Percentiles rank a stretch among this genome's conserved stretches.
phyloP scores from a whole-genome alignment of 306 rosid genomes.

The Coriaria nepalensis region DNA sequence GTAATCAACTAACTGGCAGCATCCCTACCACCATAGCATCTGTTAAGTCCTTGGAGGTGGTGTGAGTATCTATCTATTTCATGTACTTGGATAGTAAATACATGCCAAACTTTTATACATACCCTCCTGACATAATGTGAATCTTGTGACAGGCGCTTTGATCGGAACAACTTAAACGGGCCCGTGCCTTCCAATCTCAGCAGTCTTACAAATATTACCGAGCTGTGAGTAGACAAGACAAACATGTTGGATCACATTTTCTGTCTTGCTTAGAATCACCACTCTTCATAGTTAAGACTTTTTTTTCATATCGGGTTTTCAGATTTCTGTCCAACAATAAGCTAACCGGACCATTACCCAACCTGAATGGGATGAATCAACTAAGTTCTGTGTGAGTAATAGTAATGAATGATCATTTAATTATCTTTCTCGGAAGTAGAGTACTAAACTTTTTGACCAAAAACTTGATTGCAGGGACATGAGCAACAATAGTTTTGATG shows the following conservation, averaged over 20 bases:
- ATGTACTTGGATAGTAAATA: conserved; percentile 8
- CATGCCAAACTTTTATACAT: background rate
- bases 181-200: conserved; percentile 32
- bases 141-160: conserved; percentile 35
- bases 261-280: background rate
- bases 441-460: background rate
- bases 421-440: too few relatives aligned
- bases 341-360: conserved; percentile 40
- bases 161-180: conserved; percentile 27
- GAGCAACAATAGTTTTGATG: conserved; percentile 44
- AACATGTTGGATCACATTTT: too few relatives aligned
- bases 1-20: conserved; percentile 31
- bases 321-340: conserved; percentile 53
- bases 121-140: too few relatives aligned
- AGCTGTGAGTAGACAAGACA: conserved; percentile 29
- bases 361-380: conserved; percentile 30
- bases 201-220: conserved; percentile 23
- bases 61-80: conserved; percentile 41
- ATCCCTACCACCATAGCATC: conserved; percentile 51
- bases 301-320: conserved; percentile 9
- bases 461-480: conserved; percentile 29
- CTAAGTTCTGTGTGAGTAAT: conserved; percentile 39
- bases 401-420: background rate
- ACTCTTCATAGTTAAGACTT: background rate
- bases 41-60: conserved; percentile 29